phyloP scores from a whole-genome alignment of 148 eudicot species.

The Cornus kousa region DNA sequence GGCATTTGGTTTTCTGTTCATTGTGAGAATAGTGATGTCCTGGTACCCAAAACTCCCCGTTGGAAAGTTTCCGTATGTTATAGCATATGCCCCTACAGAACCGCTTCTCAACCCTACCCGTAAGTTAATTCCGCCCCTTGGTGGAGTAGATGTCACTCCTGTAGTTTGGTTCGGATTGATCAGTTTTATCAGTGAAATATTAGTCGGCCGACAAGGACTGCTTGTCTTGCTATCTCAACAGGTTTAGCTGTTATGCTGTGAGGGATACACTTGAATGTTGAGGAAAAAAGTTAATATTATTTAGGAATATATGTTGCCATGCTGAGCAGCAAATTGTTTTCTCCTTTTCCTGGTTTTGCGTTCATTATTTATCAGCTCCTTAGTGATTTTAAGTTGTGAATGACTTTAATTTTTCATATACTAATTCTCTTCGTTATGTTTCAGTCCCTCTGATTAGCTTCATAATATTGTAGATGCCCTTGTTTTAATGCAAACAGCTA shows the following conservation, averaged over 20 bases:
- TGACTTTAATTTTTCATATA: background rate
- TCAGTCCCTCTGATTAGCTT: background rate
- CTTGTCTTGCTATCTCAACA: slow-evolving; percentile 92
- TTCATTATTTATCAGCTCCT: background rate
- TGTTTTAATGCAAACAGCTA: no score
- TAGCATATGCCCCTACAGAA: slow-evolving; percentile 94
- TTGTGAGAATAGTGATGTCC: slow-evolving; percentile 92
- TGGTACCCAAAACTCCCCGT: slow-evolving; percentile 99
- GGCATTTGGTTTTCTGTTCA: slow-evolving; percentile 74
- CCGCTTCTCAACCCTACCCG: slow-evolving; percentile 75
- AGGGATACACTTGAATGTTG: background rate
- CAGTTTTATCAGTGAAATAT: slow-evolving; percentile 84
- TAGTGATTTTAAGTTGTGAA: background rate
- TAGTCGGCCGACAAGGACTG: slow-evolving; percentile 93
- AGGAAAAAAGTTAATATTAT: background rate
- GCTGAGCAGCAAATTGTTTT: no score
- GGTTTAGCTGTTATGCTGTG: slow-evolving; percentile 19
- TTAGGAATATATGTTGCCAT: background rate
- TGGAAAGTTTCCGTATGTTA: slow-evolving; percentile 71
- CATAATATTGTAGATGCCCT: no score
- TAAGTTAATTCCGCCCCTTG: slow-evolving; percentile 83
- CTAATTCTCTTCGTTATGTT: background rate
- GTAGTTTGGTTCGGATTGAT: slow-evolving; percentile 96
- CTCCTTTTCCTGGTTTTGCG: background rate
- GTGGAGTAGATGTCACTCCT: slow-evolving; percentile 93